A percentile compares a stretch with the other conserved stretches of the same genome.
Conservation (phyloP, 139 green algal species). For the Chara braunii region DNA sequence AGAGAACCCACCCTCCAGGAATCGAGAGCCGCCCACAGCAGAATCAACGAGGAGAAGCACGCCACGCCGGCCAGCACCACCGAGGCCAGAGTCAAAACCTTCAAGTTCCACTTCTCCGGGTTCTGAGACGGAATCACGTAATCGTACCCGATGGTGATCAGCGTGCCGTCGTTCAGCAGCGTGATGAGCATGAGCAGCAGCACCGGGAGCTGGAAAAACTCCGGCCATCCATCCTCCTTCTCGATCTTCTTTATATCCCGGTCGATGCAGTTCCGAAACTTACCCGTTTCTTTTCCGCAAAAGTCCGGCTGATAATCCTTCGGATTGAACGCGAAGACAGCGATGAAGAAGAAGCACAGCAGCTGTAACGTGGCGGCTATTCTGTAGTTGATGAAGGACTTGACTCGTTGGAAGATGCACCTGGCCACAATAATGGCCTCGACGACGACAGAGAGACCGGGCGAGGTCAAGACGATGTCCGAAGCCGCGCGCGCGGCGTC, state of each 20-base stretch:
- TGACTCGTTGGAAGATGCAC: constrained; percentile 27
- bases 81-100: constrained; percentile 53
- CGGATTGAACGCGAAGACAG: constrained; percentile 62
- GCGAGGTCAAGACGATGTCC: constrained; percentile 81
- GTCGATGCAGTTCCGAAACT: background rate
- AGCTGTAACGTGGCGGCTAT: constrained; percentile 62
- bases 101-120: constrained; percentile 69
- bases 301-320: constrained; percentile 42
- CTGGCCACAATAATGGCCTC: constrained; percentile 29
- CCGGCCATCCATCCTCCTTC: constrained; percentile 39
- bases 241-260: background rate
- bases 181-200: constrained; percentile 84
- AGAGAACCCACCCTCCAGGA: constrained; percentile 49
- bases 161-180: constrained; percentile 79
- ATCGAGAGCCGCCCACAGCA: constrained; percentile 62
- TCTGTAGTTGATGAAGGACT: constrained; percentile 26
- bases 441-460: constrained; percentile 68
- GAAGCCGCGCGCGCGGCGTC: constrained; percentile 75
- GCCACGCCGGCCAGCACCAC: constrained; percentile 61
- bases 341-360: constrained; percentile 80
- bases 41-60: constrained; percentile 62
- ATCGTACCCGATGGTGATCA: constrained; percentile 84
- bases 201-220: constrained; percentile 76
- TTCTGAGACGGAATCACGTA: constrained; percentile 57
- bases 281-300: no score